Conservation (phyloP, 2,329 filamentous ascomycete genomes). For the Malbranchea zuffiana region DNA sequence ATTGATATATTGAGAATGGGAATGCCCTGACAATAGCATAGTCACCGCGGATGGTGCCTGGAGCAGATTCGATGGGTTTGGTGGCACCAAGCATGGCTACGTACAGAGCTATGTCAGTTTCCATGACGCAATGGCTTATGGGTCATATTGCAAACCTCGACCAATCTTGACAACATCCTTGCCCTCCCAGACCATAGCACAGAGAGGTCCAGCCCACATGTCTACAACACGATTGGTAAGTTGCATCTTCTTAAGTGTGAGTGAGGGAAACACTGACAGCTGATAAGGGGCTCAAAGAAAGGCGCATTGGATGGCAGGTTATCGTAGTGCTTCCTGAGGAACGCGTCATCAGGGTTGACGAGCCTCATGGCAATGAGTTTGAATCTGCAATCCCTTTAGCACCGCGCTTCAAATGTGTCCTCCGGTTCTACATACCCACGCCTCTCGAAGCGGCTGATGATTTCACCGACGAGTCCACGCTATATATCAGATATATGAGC, state of each 20-base stretch:
- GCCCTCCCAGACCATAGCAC: slow-evolving; percentile 99
- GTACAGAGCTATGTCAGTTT: slow-evolving; percentile 16
- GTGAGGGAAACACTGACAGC: slow-evolving; percentile 54
- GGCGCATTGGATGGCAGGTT: slow-evolving; percentile 84
- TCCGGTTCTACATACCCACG: slow-evolving; percentile 55
- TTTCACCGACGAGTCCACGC: slow-evolving; percentile 95
- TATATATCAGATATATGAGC: slow-evolving; percentile 34
- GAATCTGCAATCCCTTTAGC: slow-evolving; percentile 50
- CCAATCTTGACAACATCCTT: slow-evolving; percentile 98
- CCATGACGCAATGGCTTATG: not conserved
- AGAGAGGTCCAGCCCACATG: slow-evolving; percentile 94
- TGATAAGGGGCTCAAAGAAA: slow-evolving; percentile 90
- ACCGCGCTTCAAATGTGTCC: not conserved
- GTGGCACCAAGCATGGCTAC: slow-evolving; percentile 88
- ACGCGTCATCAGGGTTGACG: slow-evolving; percentile 73
- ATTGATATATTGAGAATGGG: not conserved
- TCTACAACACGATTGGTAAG: slow-evolving; percentile 43
- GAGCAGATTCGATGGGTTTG: slow-evolving; percentile 88
- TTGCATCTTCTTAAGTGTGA: not conserved
- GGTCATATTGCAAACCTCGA: slow-evolving; percentile 52
- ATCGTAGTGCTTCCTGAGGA: slow-evolving; percentile 96
- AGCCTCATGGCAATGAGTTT: slow-evolving; percentile 99
- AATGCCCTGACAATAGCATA: slow-evolving; percentile 54
- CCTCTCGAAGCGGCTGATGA: slow-evolving; percentile 96
- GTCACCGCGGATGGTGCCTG: slow-evolving; percentile 97